A percentile compares a stretch with the other conserved stretches of the same genome.
phyloP scores from a whole-genome alignment of 305 asterid species.

The Lippia alba region DNA sequence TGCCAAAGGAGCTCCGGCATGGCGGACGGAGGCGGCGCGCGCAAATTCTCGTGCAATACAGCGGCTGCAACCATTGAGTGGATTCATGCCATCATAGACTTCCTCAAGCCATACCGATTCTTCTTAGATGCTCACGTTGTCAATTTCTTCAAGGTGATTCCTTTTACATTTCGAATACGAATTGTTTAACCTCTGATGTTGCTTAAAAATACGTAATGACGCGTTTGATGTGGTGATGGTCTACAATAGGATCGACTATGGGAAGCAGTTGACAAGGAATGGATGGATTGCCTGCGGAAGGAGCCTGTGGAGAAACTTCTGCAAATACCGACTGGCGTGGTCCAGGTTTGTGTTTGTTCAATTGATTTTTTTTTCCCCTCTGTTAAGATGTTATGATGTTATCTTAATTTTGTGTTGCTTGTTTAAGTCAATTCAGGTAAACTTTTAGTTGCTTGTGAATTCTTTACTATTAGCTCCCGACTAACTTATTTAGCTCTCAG shows the following conservation, averaged over 20 bases:
- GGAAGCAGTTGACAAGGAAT: slow-evolving; percentile 82
- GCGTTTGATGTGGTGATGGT: neutral
- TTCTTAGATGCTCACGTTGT: slow-evolving; percentile 78
- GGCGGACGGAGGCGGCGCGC: slow-evolving; percentile 37
- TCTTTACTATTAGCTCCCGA: neutral
- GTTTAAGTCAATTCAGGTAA: neutral
- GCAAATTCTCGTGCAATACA: slow-evolving; percentile 63
- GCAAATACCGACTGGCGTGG: slow-evolving; percentile 74
- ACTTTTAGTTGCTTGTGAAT: slow-evolving; percentile 10
- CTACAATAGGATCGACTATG: slow-evolving; percentile 72
- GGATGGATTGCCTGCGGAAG: slow-evolving; percentile 80
- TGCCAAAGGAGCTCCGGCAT: slow-evolving; percentile 28
- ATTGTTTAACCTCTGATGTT: neutral
- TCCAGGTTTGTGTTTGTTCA: slow-evolving; percentile 46
- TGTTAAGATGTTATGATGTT: slow-evolving; percentile 8
- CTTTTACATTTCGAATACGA: neutral
- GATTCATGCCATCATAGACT: slow-evolving; percentile 71
- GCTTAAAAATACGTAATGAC: slow-evolving; percentile 11
- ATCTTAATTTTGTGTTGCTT: neutral
- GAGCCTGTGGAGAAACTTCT: slow-evolving; percentile 69
- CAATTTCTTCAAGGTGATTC: slow-evolving; percentile 74
- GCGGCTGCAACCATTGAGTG: slow-evolving; percentile 74
- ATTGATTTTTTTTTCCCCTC: slow-evolving; percentile 3
- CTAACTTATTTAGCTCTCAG: neutral
- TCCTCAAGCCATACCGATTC: slow-evolving; percentile 70